Conservation (phyloP, 2,329 filamentous ascomycete genomes). For the Monilinia fructicola region DNA sequence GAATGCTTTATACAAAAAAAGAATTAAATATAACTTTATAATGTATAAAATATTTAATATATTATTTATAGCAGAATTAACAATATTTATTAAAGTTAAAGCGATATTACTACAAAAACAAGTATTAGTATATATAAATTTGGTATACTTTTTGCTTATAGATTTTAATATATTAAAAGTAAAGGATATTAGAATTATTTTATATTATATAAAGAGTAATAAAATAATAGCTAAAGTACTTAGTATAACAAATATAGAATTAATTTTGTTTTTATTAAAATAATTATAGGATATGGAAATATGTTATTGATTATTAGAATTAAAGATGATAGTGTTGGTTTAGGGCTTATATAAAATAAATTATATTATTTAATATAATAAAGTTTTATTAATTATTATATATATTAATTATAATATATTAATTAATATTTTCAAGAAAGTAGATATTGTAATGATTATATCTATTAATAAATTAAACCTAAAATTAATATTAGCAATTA, state of each 20-base stretch:
- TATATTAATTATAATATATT: no score
- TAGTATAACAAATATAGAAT: not conserved
- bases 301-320: no score
- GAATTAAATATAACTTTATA: not conserved
- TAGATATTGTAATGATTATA: no score
- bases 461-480: no score
- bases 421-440: no score
- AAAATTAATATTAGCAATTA: no score
- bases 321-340: no score
- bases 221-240: no score
- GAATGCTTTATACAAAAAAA: not conserved
- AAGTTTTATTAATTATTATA: no score
- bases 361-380: no score
- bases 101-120: not conserved
- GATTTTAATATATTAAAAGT: not conserved
- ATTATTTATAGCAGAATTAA: not conserved
- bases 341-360: no score
- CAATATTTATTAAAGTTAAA: not conserved
- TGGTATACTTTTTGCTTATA: not conserved
- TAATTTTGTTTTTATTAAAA: not conserved
- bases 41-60: not conserved
- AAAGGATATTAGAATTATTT: rapidly evolving
- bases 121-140: not conserved
- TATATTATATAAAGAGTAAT: not conserved
- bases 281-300: not conserved